Evolutionary conservation across 306 rosid species (phyloP).

Genomic region (Echinosophora koreensis): DNA sequence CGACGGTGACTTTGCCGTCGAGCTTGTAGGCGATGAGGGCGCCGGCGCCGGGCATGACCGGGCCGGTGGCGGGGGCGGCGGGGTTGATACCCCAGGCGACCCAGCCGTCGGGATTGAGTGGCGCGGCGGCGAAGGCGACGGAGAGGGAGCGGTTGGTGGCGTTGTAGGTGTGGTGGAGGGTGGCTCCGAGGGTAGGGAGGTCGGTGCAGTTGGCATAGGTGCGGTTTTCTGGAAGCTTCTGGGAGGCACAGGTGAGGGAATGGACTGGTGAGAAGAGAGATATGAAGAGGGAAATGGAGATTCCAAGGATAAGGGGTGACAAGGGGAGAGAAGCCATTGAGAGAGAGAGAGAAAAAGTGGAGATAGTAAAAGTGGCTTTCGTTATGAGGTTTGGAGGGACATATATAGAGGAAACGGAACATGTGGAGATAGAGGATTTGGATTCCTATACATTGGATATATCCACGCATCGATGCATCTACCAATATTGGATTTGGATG

Average conservation of each 20-base stretch:
- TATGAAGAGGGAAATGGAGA: slow-evolving; percentile 16
- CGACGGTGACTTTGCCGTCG: slow-evolving; percentile 6
- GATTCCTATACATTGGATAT: no score
- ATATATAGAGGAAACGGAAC: slow-evolving; percentile 32
- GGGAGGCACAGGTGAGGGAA: slow-evolving; percentile 61
- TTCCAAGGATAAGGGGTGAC: neutral
- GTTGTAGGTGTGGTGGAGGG: slow-evolving; percentile 68
- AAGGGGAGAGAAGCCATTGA: slow-evolving; percentile 47
- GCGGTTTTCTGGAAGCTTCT: slow-evolving; percentile 47
- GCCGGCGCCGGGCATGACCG: slow-evolving; percentile 67
- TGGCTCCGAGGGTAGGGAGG: slow-evolving; percentile 58
- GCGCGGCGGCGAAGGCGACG: slow-evolving; percentile 63
- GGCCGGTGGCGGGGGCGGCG: slow-evolving; percentile 39
- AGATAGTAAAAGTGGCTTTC: neutral
- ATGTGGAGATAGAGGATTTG: neutral
- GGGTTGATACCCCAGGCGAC: slow-evolving; percentile 84
- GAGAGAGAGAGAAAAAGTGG: neutral
- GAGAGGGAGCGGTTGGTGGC: slow-evolving; percentile 67
- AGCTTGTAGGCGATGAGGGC: slow-evolving; percentile 60
- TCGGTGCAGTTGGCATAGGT: slow-evolving; percentile 62
- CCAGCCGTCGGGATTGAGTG: slow-evolving; percentile 59
- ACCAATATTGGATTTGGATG: no score
- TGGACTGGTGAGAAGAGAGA: slow-evolving; percentile 41
- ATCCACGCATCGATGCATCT: no score
- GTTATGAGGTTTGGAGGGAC: neutral